Evolutionary conservation across 257 asterid species (phyloP).

Genomic region (Ehretia macrophylla): DNA sequence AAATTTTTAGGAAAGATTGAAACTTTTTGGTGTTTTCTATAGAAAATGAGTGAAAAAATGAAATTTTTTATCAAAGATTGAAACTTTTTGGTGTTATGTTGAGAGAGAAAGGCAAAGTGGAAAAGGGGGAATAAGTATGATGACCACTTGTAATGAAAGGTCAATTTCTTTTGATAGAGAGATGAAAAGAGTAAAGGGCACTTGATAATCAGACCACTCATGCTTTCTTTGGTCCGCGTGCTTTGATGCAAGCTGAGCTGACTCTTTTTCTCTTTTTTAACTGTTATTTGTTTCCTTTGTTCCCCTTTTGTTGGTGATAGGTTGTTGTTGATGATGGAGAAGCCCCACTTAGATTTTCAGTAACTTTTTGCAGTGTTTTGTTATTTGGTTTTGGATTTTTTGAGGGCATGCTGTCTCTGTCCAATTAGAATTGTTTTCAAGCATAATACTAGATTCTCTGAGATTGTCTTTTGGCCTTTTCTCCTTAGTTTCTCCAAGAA

Average conservation of each 20-base stretch:
- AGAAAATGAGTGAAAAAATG: background rate
- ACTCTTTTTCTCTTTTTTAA: slow-evolving; percentile 24
- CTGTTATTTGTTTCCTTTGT: slow-evolving; percentile 16
- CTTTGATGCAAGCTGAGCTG: slow-evolving; percentile 62
- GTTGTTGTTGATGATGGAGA: slow-evolving; percentile 39
- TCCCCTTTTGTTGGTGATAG: slow-evolving; percentile 37
- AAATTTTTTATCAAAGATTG: background rate
- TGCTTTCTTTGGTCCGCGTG: slow-evolving; percentile 74
- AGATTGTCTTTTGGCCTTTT: slow-evolving; percentile 26
- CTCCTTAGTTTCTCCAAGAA: slow-evolving; percentile 20
- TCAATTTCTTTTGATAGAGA: slow-evolving; percentile 43
- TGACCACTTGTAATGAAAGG: slow-evolving; percentile 66
- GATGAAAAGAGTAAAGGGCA: no score
- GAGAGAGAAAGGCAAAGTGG: slow-evolving; percentile 15
- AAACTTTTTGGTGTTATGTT: background rate
- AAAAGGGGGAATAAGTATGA: slow-evolving; percentile 35
- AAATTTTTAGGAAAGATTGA: no score
- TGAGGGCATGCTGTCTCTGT: slow-evolving; percentile 46
- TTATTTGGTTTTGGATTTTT: slow-evolving; percentile 65
- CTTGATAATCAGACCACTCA: slow-evolving; percentile 53
- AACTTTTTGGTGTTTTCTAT: background rate
- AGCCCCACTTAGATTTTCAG: slow-evolving; percentile 87
- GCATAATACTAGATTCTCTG: slow-evolving; percentile 50
- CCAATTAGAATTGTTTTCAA: slow-evolving; percentile 50
- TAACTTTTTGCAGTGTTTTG: slow-evolving; percentile 64